Evolutionary conservation across 331 rosid genomes (phyloP), one percentile per base, ranked within the genome.

Genomic region (Rosa hybrid): DNA sequence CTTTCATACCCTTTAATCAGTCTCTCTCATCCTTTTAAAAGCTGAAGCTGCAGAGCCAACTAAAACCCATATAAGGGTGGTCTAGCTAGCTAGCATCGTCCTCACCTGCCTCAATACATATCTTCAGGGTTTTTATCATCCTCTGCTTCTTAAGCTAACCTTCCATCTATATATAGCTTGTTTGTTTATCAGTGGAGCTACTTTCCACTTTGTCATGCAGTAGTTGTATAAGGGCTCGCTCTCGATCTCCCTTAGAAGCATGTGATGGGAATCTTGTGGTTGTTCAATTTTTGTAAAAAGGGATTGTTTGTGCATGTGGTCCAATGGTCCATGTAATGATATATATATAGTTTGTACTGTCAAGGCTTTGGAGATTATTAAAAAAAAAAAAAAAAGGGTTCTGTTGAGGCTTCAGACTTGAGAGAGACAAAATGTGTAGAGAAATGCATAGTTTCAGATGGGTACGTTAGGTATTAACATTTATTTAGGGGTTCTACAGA

Each of bases 1-100:
- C 84, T 80, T 38, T 27, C 74, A 56, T 72, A 4, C 88, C 84
- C 76, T 76, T 79, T 23, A 65, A 23, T 44, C 42, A 13, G 56
- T 23, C 57, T 51, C 63, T 81, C 82, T 51, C 76, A 54, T 49
- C 86, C 79, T 82, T 82, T 84, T 68, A 59, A 73, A 81, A 85
- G 82, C 77, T 75, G 74, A 65, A 80, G 45, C 59, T 62, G 69
- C 78, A 14, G 38, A 12, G 56, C 12, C 45, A 65, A 48, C 84
- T 77, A 39, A 77, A 48, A n/a, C 16, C 68, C 71, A 86, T 2
- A 68, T 73, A 46, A 71, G 62, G 51, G 34, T 63, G 63, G 79
- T 45, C 48, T 51, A 34, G 49, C 72, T 38, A 17, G 27, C 48
- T 18, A 14, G 11, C 68, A 11, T 82, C 44, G 48, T 75, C 27